Evolutionary conservation across 768 basidiomycete species (phyloP).

Genomic region (Naematelia encephala): DNA sequence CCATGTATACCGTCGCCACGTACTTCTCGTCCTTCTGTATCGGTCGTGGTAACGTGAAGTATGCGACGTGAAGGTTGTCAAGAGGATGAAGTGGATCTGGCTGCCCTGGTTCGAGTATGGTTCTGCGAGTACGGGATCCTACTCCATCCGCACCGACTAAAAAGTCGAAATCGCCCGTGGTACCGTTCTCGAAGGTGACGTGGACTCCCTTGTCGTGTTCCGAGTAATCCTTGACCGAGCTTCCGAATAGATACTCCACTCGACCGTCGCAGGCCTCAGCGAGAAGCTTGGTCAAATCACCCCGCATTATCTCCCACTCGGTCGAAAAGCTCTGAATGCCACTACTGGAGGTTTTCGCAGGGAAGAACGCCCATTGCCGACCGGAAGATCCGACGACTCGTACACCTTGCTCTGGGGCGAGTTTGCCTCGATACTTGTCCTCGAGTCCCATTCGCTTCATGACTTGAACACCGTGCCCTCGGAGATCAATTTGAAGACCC

Average conservation of each 20-base stretch:
- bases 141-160: conserved; percentile 38
- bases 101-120: conserved; percentile 9
- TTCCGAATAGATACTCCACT: conserved; percentile 28
- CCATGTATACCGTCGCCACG: background rate
- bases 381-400: conserved; percentile 24
- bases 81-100: background rate
- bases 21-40: background rate
- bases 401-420: conserved; percentile 33
- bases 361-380: conserved; percentile 17
- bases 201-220: conserved; percentile 24
- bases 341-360: background rate
- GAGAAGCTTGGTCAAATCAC: conserved; percentile 35
- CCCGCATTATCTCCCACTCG: conserved; percentile 44
- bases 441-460: conserved; percentile 32
- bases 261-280: conserved; percentile 23
- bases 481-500: conserved; percentile 44
- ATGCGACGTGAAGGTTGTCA: conserved; percentile 5
- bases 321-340: conserved; percentile 15
- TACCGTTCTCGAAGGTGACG: conserved; percentile 32
- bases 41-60: conserved; percentile 7
- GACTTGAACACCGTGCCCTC: conserved; percentile 23
- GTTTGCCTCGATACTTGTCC: conserved; percentile 7
- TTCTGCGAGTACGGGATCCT: conserved; percentile 20
- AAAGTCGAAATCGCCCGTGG: conserved; percentile 25
- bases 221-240: conserved; percentile 20